These are phyloP conservation scores for Suaeda aralocaspica DNA, from an alignment of 148 eudicot species.

Conservation along the genomic window DNA sequence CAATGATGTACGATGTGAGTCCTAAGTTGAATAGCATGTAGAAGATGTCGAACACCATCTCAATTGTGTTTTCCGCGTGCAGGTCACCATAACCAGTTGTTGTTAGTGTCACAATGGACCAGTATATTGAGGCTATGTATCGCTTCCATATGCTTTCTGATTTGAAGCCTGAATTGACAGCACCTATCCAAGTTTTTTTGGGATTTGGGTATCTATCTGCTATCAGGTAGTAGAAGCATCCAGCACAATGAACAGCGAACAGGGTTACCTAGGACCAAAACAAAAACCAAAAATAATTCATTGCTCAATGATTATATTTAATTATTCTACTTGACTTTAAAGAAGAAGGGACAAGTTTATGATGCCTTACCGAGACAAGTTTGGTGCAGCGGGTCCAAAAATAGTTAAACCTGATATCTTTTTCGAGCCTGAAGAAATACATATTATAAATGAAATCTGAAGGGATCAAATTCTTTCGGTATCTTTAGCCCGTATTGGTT, in stretches of 20 bases:
- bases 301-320: too few species aligned
- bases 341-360: neutral
- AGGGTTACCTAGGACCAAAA: conserved; percentile 59
- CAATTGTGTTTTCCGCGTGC: conserved; percentile 72
- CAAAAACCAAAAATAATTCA: too few species aligned
- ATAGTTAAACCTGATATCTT: conserved; percentile 45
- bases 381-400: conserved; percentile 44
- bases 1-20: conserved; percentile 85
- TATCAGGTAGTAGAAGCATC: conserved; percentile 76
- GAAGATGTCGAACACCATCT: conserved; percentile 70
- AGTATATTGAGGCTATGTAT: conserved; percentile 69
- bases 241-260: conserved; percentile 90
- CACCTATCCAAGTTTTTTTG: conserved; percentile 74
- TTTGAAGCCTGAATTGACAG: conserved; percentile 59
- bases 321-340: too few species aligned
- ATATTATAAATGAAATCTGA: too few species aligned
- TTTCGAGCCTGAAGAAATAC: conserved; percentile 37
- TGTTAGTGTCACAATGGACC: conserved; percentile 80
- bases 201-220: conserved; percentile 74
- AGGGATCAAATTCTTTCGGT: neutral
- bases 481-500: neutral
- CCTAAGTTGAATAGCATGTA: conserved; percentile 92
- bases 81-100: conserved; percentile 96
- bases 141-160: conserved; percentile 58
- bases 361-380: conserved; percentile 37